Evolutionary conservation across 768 basidiomycete species (phyloP).

Genomic region (Calocera cornea): DNA sequence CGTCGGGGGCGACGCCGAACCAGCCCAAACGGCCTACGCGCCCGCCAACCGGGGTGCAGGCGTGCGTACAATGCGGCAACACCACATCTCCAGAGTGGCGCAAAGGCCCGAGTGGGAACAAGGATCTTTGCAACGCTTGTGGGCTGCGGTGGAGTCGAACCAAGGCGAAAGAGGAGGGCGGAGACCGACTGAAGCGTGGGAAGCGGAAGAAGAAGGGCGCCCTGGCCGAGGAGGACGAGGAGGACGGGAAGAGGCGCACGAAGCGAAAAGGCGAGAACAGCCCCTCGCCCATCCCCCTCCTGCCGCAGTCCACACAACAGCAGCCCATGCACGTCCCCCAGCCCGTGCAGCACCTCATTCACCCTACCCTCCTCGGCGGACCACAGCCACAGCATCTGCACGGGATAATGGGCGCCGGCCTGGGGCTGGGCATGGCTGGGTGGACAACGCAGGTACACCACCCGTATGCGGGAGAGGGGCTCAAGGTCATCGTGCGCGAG

Average conservation of each 20-base stretch:
- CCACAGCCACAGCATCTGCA: background rate
- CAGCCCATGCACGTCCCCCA: background rate
- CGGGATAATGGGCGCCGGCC: background rate
- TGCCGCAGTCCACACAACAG: background rate
- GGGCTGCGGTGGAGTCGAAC: constrained; percentile 77
- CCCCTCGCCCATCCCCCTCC: background rate
- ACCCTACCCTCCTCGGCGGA: background rate
- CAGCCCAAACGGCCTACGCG: constrained; percentile 32
- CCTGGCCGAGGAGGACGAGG: constrained; percentile 39
- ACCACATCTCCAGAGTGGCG: constrained; percentile 82
- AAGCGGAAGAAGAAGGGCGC: constrained; percentile 11
- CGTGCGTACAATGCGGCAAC: constrained; percentile 68
- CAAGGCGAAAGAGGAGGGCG: constrained; percentile 74
- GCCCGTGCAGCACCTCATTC: background rate
- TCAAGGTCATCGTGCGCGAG: constrained; percentile 2
- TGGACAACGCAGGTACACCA: constrained; percentile 3
- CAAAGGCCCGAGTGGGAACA: constrained; percentile 80
- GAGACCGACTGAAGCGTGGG: constrained; percentile 13
- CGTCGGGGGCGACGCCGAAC: constrained; percentile 25
- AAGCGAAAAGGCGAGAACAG: constrained; percentile 15
- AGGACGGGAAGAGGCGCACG: constrained; percentile 17
- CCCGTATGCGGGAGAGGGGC: background rate
- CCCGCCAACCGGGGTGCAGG: constrained; percentile 55
- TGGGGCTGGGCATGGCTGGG: background rate
- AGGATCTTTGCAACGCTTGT: constrained; percentile 89